Conservation (phyloP, 1,284 basidiomycete genomes). For the Leccinum subspadiceum region DNA sequence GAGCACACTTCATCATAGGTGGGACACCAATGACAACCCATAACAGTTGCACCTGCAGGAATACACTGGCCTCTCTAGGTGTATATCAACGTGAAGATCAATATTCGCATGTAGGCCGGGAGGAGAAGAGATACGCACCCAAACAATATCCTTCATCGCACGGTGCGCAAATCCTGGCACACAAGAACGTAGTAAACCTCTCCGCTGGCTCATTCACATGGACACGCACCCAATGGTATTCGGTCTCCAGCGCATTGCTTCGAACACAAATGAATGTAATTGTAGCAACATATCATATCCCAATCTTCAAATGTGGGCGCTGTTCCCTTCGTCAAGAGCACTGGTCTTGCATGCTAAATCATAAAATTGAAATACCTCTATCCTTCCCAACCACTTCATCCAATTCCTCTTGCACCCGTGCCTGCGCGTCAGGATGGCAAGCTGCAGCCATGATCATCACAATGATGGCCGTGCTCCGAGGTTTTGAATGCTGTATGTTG, state of each 20-base stretch:
- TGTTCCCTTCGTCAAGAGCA: neutral
- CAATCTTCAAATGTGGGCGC: slow-evolving; percentile 14
- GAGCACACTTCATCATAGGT: no score
- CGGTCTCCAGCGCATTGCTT: slow-evolving; percentile 40
- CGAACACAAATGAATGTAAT: slow-evolving; percentile 32
- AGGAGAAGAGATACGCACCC: slow-evolving; percentile 26
- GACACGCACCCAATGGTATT: neutral
- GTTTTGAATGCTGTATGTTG: slow-evolving; percentile 1
- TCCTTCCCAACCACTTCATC: slow-evolving; percentile 14
- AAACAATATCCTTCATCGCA: slow-evolving; percentile 38
- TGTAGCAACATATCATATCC: slow-evolving; percentile 11
- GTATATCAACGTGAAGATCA: neutral
- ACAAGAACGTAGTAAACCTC: neutral
- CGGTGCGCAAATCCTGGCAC: slow-evolving; percentile 35
- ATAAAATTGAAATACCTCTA: slow-evolving; percentile 3
- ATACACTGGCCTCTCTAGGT: slow-evolving; percentile 16
- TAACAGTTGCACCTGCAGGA: slow-evolving; percentile 11
- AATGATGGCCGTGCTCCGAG: slow-evolving; percentile 2
- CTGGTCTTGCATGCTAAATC: neutral
- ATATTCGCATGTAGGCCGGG: neutral
- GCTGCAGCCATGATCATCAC: slow-evolving; percentile 15
- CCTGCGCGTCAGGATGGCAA: slow-evolving; percentile 9
- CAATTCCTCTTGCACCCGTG: slow-evolving; percentile 15
- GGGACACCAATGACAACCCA: slow-evolving; percentile 17
- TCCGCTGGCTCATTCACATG: neutral